Conservation (phyloP, 768 basidiomycete genomes). For the Suillus paluster region DNA sequence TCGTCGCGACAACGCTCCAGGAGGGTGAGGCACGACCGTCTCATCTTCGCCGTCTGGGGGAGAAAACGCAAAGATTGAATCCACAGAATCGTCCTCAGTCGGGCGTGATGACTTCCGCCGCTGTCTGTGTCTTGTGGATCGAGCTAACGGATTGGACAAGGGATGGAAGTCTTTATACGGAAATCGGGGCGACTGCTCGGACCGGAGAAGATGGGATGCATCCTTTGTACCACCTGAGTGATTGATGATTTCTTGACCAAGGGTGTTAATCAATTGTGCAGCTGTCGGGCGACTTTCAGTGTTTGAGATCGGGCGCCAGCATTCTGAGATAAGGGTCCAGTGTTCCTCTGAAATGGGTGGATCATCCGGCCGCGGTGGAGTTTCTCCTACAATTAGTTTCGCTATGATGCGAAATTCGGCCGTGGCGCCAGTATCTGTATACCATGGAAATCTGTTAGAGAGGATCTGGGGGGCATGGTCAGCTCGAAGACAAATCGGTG, state of each 20-base stretch:
- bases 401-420: constrained; percentile 1
- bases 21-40: not conserved
- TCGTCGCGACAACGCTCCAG: not conserved
- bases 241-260: not conserved
- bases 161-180: not conserved
- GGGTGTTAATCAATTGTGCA: not conserved
- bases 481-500: constrained; percentile 28
- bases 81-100: not conserved
- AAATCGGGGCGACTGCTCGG: not conserved
- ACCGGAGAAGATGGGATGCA: not conserved
- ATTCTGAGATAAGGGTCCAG: constrained; percentile 11
- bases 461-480: not conserved
- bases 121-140: not conserved
- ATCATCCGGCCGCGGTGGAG: constrained; percentile 1
- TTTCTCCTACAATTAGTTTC: not conserved
- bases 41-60: not conserved
- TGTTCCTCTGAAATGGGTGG: constrained; percentile 3
- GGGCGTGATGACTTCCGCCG: not conserved
- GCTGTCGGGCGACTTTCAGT: not conserved
- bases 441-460: constrained; percentile 2
- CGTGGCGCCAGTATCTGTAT: not conserved
- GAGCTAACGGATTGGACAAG: not conserved
- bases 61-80: not conserved
- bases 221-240: not conserved
- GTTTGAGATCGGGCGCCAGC: constrained; percentile 4